Percentiles rank a stretch among this genome's conserved stretches.
Conservation (phyloP, 805 yeast genomes). For the Pichia paraexigua region DNA sequence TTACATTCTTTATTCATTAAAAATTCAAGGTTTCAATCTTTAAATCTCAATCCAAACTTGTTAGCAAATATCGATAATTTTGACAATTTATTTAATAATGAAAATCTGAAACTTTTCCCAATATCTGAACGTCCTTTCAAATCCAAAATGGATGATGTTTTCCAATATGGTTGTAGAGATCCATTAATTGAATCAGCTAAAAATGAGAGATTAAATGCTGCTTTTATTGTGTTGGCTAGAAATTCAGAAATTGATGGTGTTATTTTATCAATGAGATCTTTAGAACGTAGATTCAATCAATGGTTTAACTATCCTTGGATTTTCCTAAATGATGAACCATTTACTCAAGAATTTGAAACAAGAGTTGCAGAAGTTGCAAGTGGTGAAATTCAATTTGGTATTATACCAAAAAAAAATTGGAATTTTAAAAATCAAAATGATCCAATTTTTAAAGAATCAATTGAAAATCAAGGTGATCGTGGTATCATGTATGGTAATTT, state of each 20-base stretch:
- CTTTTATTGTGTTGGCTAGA: conserved; percentile 75
- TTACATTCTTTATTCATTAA: neutral
- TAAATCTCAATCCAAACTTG: neutral
- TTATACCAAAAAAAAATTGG: conserved; percentile 56
- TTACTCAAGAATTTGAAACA: conserved; percentile 53
- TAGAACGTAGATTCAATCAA: conserved; percentile 86
- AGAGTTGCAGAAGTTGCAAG: conserved; percentile 45
- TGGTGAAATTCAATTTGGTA: conserved; percentile 66
- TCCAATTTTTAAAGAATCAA: conserved; percentile 41
- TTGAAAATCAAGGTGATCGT: conserved; percentile 74
- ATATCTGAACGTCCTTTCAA: conserved; percentile 21
- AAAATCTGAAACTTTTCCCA: conserved; percentile 16
- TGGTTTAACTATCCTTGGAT: conserved; percentile 94
- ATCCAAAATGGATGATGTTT: conserved; percentile 24
- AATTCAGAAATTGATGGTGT: conserved; percentile 79
- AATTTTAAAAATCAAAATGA: conserved; percentile 45
- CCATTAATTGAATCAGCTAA: conserved; percentile 12
- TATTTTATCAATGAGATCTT: conserved; percentile 55
- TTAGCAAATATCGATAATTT: conserved; percentile 2
- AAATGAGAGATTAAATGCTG: conserved; percentile 62
- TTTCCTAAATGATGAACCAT: conserved; percentile 75
- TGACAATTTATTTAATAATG: conserved; percentile 15
- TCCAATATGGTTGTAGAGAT: conserved; percentile 29
- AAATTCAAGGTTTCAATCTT: neutral
- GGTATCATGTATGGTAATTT: conserved; percentile 76